Evolutionary conservation across 2,329 filamentous ascomycete species (phyloP).

Genomic region (Dactylonectria estremocensis): DNA sequence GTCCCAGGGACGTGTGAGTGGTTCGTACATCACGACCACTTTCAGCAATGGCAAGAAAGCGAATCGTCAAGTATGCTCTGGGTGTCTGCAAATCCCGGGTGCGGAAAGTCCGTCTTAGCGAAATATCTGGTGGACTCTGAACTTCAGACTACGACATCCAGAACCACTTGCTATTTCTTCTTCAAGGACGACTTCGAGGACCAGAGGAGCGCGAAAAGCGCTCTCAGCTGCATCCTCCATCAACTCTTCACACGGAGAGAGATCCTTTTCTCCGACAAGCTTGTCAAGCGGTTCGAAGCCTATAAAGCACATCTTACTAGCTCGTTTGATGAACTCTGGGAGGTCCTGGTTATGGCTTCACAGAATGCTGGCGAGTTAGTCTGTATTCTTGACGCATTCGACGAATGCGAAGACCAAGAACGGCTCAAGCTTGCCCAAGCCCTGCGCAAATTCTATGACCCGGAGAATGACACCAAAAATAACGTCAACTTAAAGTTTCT

Average conservation of each 20-base stretch:
- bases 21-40: constrained; percentile 26
- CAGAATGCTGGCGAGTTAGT: constrained; percentile 45
- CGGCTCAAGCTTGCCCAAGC: constrained; percentile 40
- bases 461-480: not conserved
- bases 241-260: constrained; percentile 53
- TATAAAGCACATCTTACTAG: constrained; percentile 33
- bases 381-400: constrained; percentile 59
- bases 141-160: constrained; percentile 33
- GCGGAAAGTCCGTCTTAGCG: constrained; percentile 61
- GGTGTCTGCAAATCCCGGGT: constrained; percentile 61
- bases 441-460: constrained; percentile 46
- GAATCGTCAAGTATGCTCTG: constrained; percentile 23
- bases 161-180: constrained; percentile 59
- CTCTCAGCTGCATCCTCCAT: constrained; percentile 55
- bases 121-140: constrained; percentile 54
- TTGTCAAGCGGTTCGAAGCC: constrained; percentile 39
- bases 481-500: constrained; percentile 55
- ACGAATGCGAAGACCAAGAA: constrained; percentile 54
- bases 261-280: constrained; percentile 40
- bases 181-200: constrained; percentile 60
- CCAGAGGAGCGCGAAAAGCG: constrained; percentile 49
- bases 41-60: constrained; percentile 26
- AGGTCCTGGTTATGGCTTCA: constrained; percentile 42
- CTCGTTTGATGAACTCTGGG: constrained; percentile 52
- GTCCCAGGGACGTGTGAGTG: constrained; percentile 37